Evolutionary conservation across 1,284 basidiomycete genomes (phyloP).

Genomic region (Erythrobasidium hasegawianum): DNA sequence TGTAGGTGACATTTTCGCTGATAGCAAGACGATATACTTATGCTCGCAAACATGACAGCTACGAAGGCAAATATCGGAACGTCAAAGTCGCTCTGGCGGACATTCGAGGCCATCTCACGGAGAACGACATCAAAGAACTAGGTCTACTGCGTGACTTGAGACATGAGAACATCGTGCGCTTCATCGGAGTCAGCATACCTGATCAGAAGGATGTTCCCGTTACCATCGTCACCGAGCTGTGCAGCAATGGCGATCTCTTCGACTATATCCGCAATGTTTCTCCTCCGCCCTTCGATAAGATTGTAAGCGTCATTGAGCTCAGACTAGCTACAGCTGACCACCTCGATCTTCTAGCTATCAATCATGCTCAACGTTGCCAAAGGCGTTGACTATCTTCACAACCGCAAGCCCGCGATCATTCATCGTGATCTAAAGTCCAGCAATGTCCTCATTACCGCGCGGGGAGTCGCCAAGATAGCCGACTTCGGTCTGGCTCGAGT

Average conservation of each 20-base stretch:
- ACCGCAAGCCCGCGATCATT: conserved; percentile 86
- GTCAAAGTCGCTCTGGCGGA: conserved; percentile 91
- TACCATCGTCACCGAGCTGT: conserved; percentile 97
- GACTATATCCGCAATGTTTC: conserved; percentile 92
- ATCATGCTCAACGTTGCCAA: conserved; percentile 94
- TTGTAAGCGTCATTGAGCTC: conserved; percentile 57
- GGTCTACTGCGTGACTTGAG: conserved; percentile 92
- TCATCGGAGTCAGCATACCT: conserved; percentile 95
- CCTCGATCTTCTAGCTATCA: too few relatives aligned
- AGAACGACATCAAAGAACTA: conserved; percentile 98
- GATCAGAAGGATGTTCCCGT: conserved; percentile 87
- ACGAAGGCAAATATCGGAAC: conserved; percentile 79
- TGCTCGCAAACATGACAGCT: too few relatives aligned
- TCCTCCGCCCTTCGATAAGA: conserved; percentile 70
- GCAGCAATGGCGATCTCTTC: conserved; percentile 95
- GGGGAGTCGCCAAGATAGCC: conserved; percentile 89
- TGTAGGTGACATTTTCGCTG: too few relatives aligned
- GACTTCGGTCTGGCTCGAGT: conserved; percentile 90
- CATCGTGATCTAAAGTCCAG: conserved; percentile 95
- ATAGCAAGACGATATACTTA: too few relatives aligned
- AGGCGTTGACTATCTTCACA: conserved; percentile 91
- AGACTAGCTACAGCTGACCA: too few relatives aligned
- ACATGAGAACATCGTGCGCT: conserved; percentile 95
- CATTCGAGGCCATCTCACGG: conserved; percentile 87
- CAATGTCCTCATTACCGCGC: conserved; percentile 92